Evolutionary conservation across 192 early-diverging fungal species (phyloP).

Genomic region (Ambispora gerdemannii): DNA sequence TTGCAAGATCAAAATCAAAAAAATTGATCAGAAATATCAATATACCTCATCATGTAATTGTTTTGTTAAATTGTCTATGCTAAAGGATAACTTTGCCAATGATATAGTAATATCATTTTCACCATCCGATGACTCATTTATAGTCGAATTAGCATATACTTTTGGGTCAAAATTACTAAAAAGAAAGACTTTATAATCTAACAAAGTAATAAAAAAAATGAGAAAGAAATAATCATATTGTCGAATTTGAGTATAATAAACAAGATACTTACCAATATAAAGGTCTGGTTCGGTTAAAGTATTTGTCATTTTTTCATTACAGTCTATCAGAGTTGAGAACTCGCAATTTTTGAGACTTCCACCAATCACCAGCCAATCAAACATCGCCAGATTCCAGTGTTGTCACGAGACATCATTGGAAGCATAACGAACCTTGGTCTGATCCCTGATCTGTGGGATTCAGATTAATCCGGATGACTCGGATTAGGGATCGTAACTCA

Average conservation of each 20-base stretch:
- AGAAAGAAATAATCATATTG: not conserved
- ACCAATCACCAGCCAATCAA: no score
- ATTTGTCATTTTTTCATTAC: not conserved
- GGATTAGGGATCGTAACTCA: no score
- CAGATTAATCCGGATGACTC: no score
- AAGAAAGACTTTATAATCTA: slow-evolving; percentile 67
- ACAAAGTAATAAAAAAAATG: not conserved
- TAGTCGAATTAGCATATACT: slow-evolving; percentile 62
- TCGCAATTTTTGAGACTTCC: no score
- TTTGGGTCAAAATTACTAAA: slow-evolving; percentile 64
- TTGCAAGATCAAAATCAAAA: not conserved
- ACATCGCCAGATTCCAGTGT: no score
- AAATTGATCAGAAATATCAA: not conserved
- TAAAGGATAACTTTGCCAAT: slow-evolving; percentile 63
- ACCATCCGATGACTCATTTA: slow-evolving; percentile 54
- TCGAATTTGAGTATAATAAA: not conserved
- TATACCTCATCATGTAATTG: slow-evolving; percentile 68
- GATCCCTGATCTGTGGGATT: no score
- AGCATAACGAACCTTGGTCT: no score
- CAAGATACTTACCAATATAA: slow-evolving; percentile 25
- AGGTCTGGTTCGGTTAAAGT: slow-evolving; percentile 29
- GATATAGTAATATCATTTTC: slow-evolving; percentile 65
- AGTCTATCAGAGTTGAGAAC: no score
- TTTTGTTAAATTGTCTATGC: slow-evolving; percentile 71
- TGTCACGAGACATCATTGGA: no score